phyloP scores from a whole-genome alignment of 176 grass and related monocot genomes.

The Raddia guianensis region DNA sequence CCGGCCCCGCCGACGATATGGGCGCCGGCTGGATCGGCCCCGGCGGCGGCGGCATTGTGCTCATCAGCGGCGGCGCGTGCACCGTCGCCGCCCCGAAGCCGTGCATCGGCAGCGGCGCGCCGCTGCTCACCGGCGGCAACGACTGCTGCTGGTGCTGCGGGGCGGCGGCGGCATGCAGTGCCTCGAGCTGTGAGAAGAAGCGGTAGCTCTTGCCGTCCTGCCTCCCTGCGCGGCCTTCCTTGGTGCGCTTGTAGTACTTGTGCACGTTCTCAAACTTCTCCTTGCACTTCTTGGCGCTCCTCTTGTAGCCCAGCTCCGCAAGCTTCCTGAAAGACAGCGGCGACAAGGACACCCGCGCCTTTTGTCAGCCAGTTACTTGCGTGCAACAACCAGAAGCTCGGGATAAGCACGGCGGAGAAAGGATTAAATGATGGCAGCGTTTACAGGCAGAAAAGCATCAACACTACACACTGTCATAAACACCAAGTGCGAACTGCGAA shows the following conservation, averaged over 20 bases:
- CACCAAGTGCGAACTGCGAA: conserved; percentile 21
- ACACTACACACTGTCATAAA: conserved; percentile 34
- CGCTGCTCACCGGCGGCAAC: neutral
- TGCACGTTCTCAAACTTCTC: conserved; percentile 99
- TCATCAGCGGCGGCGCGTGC: conserved; percentile 33
- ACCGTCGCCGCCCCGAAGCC: conserved; percentile 24
- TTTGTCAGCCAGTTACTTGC: conserved; percentile 34
- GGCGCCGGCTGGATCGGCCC: conserved; percentile 49
- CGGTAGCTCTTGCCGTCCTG: conserved; percentile 98
- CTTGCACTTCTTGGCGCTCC: conserved; percentile 92
- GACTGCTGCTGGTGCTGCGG: neutral
- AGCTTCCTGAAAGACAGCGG: conserved; percentile 68
- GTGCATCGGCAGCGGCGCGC: neutral
- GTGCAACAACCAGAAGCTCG: conserved; percentile 31
- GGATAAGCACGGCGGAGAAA: conserved; percentile 35
- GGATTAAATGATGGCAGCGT: conserved; percentile 48
- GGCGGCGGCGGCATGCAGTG: conserved; percentile 52
- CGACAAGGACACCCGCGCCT: conserved; percentile 38
- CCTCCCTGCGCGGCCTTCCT: conserved; percentile 80
- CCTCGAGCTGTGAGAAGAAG: conserved; percentile 82
- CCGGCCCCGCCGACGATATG: conserved; percentile 50
- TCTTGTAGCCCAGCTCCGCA: conserved; percentile 80
- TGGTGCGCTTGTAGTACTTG: conserved; percentile 99
- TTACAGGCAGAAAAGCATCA: conserved; percentile 60
- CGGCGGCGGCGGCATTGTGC: conserved; percentile 28